phyloP scores from a whole-genome alignment of 176 grass and related monocot species.

The Aegilops speltoides region DNA sequence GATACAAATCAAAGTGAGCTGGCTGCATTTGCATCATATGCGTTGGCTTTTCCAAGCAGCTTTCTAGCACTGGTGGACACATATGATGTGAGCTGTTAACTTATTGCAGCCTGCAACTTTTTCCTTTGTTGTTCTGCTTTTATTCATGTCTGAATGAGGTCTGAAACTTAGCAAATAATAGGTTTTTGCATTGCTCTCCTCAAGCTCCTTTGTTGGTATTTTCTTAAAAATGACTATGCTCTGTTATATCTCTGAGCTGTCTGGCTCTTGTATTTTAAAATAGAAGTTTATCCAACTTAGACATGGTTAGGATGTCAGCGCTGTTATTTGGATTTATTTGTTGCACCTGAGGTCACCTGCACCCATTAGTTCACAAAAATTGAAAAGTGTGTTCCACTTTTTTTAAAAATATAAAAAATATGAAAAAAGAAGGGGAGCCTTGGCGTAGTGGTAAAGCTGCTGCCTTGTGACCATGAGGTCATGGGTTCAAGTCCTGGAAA shows the following conservation, averaged over 20 bases:
- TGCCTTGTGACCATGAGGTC: too few relatives aligned
- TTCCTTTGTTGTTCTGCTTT: constrained; percentile 4
- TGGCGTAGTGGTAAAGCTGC: too few relatives aligned
- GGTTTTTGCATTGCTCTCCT: not conserved
- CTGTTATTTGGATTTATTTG: constrained; percentile 14
- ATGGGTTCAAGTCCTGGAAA: too few relatives aligned
- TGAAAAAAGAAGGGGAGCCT: too few relatives aligned
- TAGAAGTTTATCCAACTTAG: not conserved
- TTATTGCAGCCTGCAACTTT: constrained; percentile 12
- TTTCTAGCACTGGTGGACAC: constrained; percentile 96
- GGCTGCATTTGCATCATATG: constrained; percentile 90
- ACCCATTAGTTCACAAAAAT: not conserved
- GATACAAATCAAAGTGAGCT: constrained; percentile 97
- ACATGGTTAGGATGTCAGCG: not conserved
- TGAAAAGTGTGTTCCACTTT: not conserved
- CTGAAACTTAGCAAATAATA: constrained; percentile 7
- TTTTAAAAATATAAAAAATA: too few relatives aligned
- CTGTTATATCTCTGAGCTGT: not conserved
- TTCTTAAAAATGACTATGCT: not conserved
- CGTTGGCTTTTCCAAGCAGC: constrained; percentile 91
- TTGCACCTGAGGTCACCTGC: not conserved
- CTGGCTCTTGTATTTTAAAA: not conserved
- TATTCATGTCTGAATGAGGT: constrained; percentile 25
- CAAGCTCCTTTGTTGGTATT: constrained; percentile 7
- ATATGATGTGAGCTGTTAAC: constrained; percentile 82